phyloP scores from a whole-genome alignment of 129 eudicot genomes.

The Saussurea involucrata region DNA sequence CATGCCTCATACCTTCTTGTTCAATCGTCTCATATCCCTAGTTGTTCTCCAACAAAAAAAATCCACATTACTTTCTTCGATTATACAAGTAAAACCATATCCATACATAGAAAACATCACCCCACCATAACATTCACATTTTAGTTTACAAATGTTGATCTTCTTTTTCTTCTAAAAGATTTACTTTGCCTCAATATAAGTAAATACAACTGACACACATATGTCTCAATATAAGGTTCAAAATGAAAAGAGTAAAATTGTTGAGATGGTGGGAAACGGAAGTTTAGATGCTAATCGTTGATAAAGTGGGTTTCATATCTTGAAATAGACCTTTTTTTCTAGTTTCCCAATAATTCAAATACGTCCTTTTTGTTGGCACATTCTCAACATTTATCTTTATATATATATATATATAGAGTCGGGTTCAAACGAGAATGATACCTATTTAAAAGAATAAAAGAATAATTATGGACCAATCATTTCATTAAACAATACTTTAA shows the following conservation, averaged over 20 bases:
- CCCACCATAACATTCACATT: neutral
- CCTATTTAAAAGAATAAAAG: too few species aligned
- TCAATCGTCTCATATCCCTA: slow-evolving; percentile 88
- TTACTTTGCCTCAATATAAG: neutral
- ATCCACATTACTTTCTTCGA: neutral
- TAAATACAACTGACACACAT: neutral
- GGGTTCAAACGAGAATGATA: too few species aligned
- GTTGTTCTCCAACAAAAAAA: neutral
- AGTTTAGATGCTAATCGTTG: neutral
- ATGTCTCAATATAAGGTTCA: neutral
- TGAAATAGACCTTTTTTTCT: neutral
- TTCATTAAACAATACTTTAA: too few species aligned
- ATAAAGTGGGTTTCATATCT: neutral
- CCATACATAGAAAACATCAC: neutral
- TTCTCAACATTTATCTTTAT: neutral
- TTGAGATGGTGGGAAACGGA: neutral
- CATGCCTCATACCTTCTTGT: slow-evolving; percentile 58
- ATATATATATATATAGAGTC: too few species aligned
- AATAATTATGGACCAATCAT: too few species aligned
- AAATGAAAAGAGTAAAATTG: neutral
- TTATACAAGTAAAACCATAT: neutral
- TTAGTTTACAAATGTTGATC: neutral
- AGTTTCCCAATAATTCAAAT: neutral
- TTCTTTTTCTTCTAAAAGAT: neutral
- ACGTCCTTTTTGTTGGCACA: neutral